phyloP scores from a whole-genome alignment of 1,139 yeast species.

The Magnusiomyces magnusii region DNA sequence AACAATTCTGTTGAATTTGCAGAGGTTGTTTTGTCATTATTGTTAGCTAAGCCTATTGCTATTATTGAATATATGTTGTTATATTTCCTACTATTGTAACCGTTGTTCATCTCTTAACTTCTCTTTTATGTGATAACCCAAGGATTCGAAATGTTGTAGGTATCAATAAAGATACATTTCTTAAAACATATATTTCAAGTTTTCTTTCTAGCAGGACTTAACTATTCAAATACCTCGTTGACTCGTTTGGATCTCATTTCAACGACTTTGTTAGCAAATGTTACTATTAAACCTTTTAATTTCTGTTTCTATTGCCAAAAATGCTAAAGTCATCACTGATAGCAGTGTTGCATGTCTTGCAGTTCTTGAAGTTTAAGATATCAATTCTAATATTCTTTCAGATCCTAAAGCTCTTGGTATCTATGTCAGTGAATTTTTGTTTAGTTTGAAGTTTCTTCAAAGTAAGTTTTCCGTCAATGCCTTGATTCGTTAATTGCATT shows the following conservation, averaged over 20 bases:
- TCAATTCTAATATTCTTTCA: slow-evolving; percentile 35
- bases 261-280: slow-evolving; percentile 38
- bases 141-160: slow-evolving; percentile 20
- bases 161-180: slow-evolving; percentile 19
- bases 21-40: slow-evolving; percentile 20
- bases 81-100: slow-evolving; percentile 23
- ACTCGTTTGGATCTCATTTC: slow-evolving; percentile 38
- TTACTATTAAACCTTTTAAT: slow-evolving; percentile 41
- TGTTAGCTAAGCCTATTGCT: slow-evolving; percentile 15
- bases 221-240: slow-evolving; percentile 24
- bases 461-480: slow-evolving; percentile 61
- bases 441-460: slow-evolving; percentile 67
- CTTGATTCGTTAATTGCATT: slow-evolving; percentile 59
- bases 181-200: slow-evolving; percentile 24
- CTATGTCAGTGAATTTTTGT: slow-evolving; percentile 57
- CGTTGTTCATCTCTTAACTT: slow-evolving; percentile 28
- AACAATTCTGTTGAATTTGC: slow-evolving; percentile 15
- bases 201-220: slow-evolving; percentile 30
- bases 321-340: slow-evolving; percentile 39
- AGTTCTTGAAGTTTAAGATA: slow-evolving; percentile 26
- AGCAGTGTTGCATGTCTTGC: slow-evolving; percentile 62
- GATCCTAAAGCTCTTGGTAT: slow-evolving; percentile 47
- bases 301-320: slow-evolving; percentile 39
- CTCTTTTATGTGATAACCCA: slow-evolving; percentile 24
- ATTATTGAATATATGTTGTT: slow-evolving; percentile 19